Conservation (phyloP, 1,284 basidiomycete genomes). For the Microbotryum violaceum region DNA sequence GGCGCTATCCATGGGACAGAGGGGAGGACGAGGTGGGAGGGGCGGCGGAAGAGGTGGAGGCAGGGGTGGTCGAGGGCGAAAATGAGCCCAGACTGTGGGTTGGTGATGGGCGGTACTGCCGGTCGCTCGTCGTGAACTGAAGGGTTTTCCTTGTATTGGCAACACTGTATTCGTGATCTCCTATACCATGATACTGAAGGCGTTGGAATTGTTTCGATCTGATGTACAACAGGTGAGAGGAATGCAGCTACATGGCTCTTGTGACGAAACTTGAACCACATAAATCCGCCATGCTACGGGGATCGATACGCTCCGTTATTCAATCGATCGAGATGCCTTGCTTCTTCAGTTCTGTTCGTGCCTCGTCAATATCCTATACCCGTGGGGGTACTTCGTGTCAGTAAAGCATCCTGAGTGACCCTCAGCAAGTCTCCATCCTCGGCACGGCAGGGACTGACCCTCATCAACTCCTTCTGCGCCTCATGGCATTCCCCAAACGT, state of each 20-base stretch:
- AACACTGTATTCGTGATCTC: not conserved
- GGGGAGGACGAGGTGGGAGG: slow-evolving; percentile 20
- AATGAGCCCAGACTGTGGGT: not conserved
- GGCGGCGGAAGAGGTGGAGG: slow-evolving; percentile 4
- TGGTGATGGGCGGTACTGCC: not conserved
- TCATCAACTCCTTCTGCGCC: too few species aligned
- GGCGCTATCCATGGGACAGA: slow-evolving; percentile 6
- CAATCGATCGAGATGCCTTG: too few species aligned
- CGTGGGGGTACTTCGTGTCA: too few species aligned
- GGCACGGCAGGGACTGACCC: too few species aligned
- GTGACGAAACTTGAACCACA: too few species aligned
- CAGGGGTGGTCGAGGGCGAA: not conserved
- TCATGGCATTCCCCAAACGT: too few species aligned
- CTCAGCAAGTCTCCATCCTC: too few species aligned
- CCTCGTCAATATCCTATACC: too few species aligned
- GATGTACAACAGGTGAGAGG: not conserved
- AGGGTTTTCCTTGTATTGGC: not conserved
- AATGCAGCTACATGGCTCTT: not conserved
- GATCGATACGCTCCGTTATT: too few species aligned
- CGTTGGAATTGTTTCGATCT: not conserved
- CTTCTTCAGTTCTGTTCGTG: too few species aligned
- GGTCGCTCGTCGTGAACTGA: not conserved
- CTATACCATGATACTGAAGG: not conserved
- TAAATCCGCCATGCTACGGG: too few species aligned
- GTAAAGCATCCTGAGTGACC: too few species aligned